A percentile compares a stretch with the other conserved stretches of the same genome.
phyloP scores from a whole-genome alignment of 2,329 filamentous ascomycete species.

The Ophiosphaerella narmari region DNA sequence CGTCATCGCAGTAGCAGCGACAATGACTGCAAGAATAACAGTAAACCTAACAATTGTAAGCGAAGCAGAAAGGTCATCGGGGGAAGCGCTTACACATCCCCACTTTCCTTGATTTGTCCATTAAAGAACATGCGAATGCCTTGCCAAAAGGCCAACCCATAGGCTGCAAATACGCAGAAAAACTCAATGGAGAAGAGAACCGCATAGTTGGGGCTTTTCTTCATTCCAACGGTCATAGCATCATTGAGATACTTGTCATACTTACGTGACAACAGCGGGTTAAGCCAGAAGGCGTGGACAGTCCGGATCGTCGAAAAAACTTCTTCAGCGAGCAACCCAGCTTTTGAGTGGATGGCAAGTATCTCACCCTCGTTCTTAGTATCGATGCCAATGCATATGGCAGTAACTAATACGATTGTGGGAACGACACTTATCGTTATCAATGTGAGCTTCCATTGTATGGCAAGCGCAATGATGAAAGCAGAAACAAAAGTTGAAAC shows the following conservation, averaged over 20 bases:
- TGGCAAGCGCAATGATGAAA: constrained; percentile 88
- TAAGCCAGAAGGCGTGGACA: constrained; percentile 53
- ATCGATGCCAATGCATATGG: constrained; percentile 41
- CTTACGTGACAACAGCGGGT: constrained; percentile 48
- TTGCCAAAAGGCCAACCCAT: constrained; percentile 56
- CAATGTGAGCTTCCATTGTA: constrained; percentile 90
- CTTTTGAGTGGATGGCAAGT: constrained; percentile 51
- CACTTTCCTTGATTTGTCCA: constrained; percentile 55
- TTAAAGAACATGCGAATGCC: constrained; percentile 61
- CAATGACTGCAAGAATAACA: constrained; percentile 42
- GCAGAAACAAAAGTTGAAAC: constrained; percentile 69
- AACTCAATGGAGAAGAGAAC: constrained; percentile 50
- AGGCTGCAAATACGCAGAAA: constrained; percentile 50
- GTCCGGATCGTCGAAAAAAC: constrained; percentile 56
- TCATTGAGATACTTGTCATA: constrained; percentile 51
- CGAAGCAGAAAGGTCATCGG: too few relatives aligned
- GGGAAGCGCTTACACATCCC: constrained; percentile 33
- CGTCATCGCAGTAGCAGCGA: constrained; percentile 69
- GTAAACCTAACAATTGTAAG: constrained; percentile 18
- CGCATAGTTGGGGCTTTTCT: constrained; percentile 51
- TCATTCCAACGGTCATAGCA: constrained; percentile 52
- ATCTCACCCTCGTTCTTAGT: constrained; percentile 43
- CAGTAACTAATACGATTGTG: constrained; percentile 43
- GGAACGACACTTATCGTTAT: constrained; percentile 64
- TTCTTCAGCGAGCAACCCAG: constrained; percentile 56